These are phyloP conservation scores for Blastobotrys robertii DNA, from an alignment of 805 yeast species.

Conservation along the genomic window DNA sequence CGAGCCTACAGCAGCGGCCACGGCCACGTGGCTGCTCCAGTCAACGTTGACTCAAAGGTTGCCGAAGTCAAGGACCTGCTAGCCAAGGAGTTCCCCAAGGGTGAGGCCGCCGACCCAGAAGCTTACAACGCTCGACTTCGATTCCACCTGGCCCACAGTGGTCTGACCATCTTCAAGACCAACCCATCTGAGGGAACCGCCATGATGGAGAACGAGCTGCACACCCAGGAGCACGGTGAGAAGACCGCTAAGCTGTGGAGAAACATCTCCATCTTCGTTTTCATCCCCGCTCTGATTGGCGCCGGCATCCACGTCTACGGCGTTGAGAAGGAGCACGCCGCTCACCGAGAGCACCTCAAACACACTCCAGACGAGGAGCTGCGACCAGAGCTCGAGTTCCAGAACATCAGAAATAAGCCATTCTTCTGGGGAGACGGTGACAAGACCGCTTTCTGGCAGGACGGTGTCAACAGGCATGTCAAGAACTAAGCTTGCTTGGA, in stretches of 20 bases:
- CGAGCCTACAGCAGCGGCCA: background rate
- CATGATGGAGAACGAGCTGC: conserved; percentile 50
- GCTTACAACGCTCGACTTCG: conserved; percentile 3
- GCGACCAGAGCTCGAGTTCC: conserved; percentile 76
- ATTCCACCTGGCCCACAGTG: conserved; percentile 1
- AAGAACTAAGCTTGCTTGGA: background rate
- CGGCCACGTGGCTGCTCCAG: conserved; percentile 4
- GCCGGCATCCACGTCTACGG: conserved; percentile 74
- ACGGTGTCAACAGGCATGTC: conserved; percentile 73
- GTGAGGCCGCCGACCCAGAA: conserved; percentile 1
- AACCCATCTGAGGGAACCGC: conserved; percentile 41
- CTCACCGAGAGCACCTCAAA: conserved; percentile 52
- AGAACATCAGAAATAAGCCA: conserved; percentile 76
- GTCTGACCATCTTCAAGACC: conserved; percentile 3
- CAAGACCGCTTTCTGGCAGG: conserved; percentile 94
- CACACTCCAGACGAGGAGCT: conserved; percentile 78
- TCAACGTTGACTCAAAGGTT: background rate
- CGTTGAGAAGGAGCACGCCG: conserved; percentile 80
- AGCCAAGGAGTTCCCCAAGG: conserved; percentile 4
- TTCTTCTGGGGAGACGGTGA: conserved; percentile 99
- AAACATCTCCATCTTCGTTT: conserved; percentile 70
- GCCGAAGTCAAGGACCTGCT: background rate
- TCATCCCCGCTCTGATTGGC: conserved; percentile 69
- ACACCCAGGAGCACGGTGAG: conserved; percentile 69
- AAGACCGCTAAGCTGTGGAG: conserved; percentile 75